phyloP scores from a whole-genome alignment of 192 early-diverging fungal genomes.

The Paraglomus occultum region DNA sequence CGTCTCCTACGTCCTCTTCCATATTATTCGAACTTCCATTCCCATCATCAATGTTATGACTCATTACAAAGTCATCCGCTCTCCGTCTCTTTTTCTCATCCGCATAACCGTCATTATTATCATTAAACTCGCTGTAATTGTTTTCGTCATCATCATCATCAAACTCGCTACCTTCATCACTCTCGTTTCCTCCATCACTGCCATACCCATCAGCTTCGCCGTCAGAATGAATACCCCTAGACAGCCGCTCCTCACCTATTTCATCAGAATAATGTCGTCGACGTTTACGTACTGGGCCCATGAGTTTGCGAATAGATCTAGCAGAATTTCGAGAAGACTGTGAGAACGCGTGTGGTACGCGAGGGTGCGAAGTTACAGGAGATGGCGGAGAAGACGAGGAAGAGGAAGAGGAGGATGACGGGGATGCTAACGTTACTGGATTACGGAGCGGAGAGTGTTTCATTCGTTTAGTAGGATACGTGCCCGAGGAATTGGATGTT shows the following conservation, averaged over 20 bases:
- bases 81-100: too few species aligned
- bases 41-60: too few species aligned
- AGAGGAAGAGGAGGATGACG: too few species aligned
- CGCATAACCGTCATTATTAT: not conserved
- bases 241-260: not conserved
- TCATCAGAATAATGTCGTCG: not conserved
- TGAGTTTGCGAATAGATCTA: not conserved
- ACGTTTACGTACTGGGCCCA: not conserved
- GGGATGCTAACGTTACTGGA: constrained; percentile 1
- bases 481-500: not conserved
- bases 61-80: too few species aligned
- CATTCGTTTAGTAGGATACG: not conserved
- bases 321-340: not conserved
- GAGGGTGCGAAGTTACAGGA: too few species aligned
- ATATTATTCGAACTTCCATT: too few species aligned
- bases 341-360: too few species aligned
- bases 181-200: constrained; percentile 20
- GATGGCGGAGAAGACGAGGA: too few species aligned
- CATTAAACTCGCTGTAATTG: constrained; percentile 16
- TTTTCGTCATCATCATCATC: constrained; percentile 10
- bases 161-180: constrained; percentile 1
- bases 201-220: not conserved
- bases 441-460: constrained; percentile 22
- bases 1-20: too few species aligned
- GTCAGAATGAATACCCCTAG: not conserved